Evolutionary conservation across 805 yeast species (phyloP), one percentile per base, ranked within the genome.

Genomic region (Hanseniaspora jakobsenii): DNA sequence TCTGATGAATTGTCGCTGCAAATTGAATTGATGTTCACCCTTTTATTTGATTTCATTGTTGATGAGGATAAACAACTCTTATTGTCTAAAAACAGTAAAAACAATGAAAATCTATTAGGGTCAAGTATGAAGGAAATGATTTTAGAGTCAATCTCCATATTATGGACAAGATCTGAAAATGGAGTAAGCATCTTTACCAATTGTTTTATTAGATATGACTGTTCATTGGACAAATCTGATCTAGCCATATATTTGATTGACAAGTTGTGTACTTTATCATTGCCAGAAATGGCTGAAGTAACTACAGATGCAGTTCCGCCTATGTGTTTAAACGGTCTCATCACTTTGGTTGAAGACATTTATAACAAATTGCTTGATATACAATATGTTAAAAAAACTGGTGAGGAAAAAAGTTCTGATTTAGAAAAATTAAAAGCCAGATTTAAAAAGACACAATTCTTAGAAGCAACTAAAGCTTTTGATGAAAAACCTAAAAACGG

Each of bases 301-400:
- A 78, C 94, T 0, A 82, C 95, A 0, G 83, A 81, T 31, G 79
- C 74, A 54, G 94, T 89, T 1, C 97, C 98, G 0, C 95, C 97
- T 0, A 72, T 86, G 6, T 89, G 97, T 54, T 66, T 91, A 41
- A 97, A 91, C 54, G 94, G 96, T 1, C 60, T 91, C 2, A 65
- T 89, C 18, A 71, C 82, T 2, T 76, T 81, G 46, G 66, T 87
- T 32, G 72, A 75, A 47, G 77, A 78, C 13, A 66, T 83, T 36
- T 70, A 72, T 51, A 74, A 55, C 56, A 73, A 50, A 64, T 67
- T 61, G 36, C 53, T 38, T 57, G 60, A 40, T 3, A n/a, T n/a
- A n/a, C n/a, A n/a, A n/a, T n/a, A n/a, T n/a, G n/a, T n/a, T n/a
- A n/a, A n/a, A n/a, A n/a, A n/a, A n/a, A n/a, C n/a, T n/a, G n/a